A percentile compares a stretch with the other conserved stretches of the same genome.
Evolutionary conservation across 495 filamentous ascomycete genomes (phyloP).

Genomic region (Aspergillus carlsbadensis): DNA sequence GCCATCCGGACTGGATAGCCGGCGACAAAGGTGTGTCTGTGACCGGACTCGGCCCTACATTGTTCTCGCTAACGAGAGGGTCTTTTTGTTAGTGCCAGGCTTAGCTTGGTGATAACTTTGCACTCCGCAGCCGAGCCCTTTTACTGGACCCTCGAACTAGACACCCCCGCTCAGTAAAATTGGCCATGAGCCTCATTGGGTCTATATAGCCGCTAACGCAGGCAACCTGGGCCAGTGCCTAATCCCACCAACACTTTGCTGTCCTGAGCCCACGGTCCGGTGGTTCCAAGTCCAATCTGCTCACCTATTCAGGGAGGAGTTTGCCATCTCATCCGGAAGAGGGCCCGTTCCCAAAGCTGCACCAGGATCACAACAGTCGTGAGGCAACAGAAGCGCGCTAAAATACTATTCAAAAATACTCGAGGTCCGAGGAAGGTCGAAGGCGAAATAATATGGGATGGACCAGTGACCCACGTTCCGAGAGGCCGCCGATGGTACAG

Average conservation of each 20-base stretch:
- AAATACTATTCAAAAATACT: too few species aligned
- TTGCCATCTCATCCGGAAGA: neutral
- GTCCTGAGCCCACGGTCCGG: neutral
- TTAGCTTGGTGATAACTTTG: constrained; percentile 5
- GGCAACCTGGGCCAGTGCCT: constrained; percentile 2
- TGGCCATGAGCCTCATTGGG: constrained; percentile 14
- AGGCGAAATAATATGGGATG: neutral
- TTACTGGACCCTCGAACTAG: neutral
- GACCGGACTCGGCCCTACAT: neutral
- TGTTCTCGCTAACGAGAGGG: neutral
- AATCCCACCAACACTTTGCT: neutral
- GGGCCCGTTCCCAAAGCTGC: neutral
- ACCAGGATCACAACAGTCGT: neutral
- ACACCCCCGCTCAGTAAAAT: constrained; percentile 1
- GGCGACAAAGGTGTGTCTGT: neutral
- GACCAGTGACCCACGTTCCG: neutral
- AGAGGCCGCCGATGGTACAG: neutral
- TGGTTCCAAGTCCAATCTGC: neutral
- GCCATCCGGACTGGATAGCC: neutral
- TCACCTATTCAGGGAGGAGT: neutral
- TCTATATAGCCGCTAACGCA: neutral
- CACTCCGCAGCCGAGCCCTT: neutral
- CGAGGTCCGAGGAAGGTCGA: too few species aligned
- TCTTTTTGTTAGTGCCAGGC: neutral
- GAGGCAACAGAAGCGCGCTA: neutral